phyloP scores from a whole-genome alignment of 75 land plant species.

The Picea sitchensis region DNA sequence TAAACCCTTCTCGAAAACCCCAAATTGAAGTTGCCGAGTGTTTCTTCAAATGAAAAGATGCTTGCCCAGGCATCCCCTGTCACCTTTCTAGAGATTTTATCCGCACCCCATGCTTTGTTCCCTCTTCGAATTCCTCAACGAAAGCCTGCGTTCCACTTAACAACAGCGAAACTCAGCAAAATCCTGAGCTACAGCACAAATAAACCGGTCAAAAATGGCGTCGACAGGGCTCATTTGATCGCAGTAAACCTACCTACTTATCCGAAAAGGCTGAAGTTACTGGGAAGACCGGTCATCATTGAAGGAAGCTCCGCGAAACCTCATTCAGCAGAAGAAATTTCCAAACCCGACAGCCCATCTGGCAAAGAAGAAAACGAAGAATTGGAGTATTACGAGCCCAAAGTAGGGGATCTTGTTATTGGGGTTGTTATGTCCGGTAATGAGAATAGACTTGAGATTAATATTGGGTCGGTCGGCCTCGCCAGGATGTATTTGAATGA shows the following conservation, averaged over 20 bases:
- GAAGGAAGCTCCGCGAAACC: not conserved
- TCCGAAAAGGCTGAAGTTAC: not conserved
- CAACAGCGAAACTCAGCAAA: not conserved
- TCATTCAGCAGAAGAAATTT: not conserved
- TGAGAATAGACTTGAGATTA: constrained; percentile 66
- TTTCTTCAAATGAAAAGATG: not conserved
- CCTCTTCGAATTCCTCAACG: not conserved
- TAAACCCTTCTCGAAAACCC: too few species aligned
- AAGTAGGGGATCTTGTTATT: constrained; percentile 64
- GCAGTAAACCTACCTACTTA: not conserved
- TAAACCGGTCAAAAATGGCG: too few species aligned
- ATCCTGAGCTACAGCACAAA: not conserved
- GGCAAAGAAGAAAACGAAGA: constrained; percentile 8
- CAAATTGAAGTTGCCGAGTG: too few species aligned
- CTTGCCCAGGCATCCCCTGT: not conserved
- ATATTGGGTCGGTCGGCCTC: constrained; percentile 63
- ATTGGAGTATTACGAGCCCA: constrained; percentile 66
- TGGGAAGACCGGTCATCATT: not conserved
- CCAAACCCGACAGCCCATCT: not conserved
- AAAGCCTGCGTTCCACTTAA: not conserved
- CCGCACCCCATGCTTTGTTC: not conserved
- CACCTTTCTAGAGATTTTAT: not conserved
- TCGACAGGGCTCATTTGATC: too few species aligned
- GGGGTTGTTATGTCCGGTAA: constrained; percentile 92
- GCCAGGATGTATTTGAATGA: constrained; percentile 77